Base-by-base conservation (phyloP, 2,329 filamentous ascomycete genomes). In the Fusarium sterilihyphosum region DNA sequence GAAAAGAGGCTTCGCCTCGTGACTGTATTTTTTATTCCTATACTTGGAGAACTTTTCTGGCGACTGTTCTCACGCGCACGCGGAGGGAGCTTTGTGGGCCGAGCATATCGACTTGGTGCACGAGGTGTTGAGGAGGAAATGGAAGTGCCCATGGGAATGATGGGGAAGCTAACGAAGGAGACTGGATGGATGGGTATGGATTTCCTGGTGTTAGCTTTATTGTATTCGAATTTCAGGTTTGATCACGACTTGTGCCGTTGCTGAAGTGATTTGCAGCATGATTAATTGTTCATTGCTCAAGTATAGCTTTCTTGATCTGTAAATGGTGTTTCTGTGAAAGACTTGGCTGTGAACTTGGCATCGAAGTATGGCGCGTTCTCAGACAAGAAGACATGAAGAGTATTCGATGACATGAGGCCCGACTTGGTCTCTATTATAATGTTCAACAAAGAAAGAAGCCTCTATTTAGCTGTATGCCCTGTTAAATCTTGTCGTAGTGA, bases 141-240 rank as follows among this genome's bases (percentile, higher is more conserved):
- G 59, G 33, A 60, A 61, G 70, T 54, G 49, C 22, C 49, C 22
- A 52, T 52, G 61, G 70, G 66, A 66, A 73, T 52, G 73, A 58
- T 33, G 47, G 41, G n/a, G 67, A 40, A 46, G 58, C 35, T 31
- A 24, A 33, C 40, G 62, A 59, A 63, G 67, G 54, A 71, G 70
- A 71, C 50, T 72, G 74, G 65, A 66, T 67, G 67, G 46, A 31
- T 52, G 70, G 70, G 53, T 62, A 74, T 66, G 71, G 65, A 67
- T 71, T 75, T 71, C 69, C 67, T 69, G 76, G 73, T 77, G 67
- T 77, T 77, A 66, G 71, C 67, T 71, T 58, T 64, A 50, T 66
- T 73, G 69, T 69, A 75, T 68, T 73, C 64, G 47, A 69, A 67
- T 67, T 73, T 58, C 54, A 40, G 52, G 54, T 69, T 68, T 71